phyloP scores from a whole-genome alignment of 257 asterid species.

The Phtheirospermum japonicum region DNA sequence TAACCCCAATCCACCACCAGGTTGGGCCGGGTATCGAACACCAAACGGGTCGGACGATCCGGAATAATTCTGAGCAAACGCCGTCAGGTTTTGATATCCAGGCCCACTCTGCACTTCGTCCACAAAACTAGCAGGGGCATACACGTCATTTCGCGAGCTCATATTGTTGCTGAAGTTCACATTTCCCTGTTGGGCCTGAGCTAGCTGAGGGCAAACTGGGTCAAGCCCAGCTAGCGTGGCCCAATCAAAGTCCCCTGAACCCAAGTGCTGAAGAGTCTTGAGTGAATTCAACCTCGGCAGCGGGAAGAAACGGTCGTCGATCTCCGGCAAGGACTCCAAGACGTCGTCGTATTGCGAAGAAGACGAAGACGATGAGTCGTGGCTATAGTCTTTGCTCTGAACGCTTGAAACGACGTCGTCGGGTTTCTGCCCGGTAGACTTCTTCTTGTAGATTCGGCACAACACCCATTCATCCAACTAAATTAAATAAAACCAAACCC shows the following conservation, averaged over 20 bases:
- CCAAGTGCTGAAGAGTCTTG: conserved; percentile 45
- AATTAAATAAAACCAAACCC: not conserved
- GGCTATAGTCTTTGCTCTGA: conserved; percentile 51
- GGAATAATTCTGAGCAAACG: conserved; percentile 24
- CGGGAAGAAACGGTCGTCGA: conserved; percentile 44
- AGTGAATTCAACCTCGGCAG: conserved; percentile 41
- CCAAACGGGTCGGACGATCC: conserved; percentile 50
- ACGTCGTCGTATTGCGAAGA: conserved; percentile 75
- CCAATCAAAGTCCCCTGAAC: conserved; percentile 72
- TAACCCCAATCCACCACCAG: conserved; percentile 39
- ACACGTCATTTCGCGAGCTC: conserved; percentile 30
- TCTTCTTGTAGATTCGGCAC: conserved; percentile 79
- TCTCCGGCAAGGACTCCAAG: conserved; percentile 60
- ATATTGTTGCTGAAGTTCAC: not conserved
- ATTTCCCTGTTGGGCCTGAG: conserved; percentile 29
- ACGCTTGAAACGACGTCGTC: conserved; percentile 21
- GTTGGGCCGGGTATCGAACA: conserved; percentile 46
- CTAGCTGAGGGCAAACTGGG: conserved; percentile 35
- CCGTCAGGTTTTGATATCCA: no score
- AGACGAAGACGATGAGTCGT: conserved; percentile 53
- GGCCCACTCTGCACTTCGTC: conserved; percentile 50
- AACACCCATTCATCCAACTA: conserved; percentile 86
- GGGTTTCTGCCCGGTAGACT: conserved; percentile 37
- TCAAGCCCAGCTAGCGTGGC: conserved; percentile 58
- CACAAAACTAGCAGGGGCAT: conserved; percentile 24